Percentiles rank a stretch among this genome's conserved stretches.
These are phyloP conservation scores for Penstemon barbatus DNA, from an alignment of 257 asterid genomes.

Conservation along the genomic window DNA sequence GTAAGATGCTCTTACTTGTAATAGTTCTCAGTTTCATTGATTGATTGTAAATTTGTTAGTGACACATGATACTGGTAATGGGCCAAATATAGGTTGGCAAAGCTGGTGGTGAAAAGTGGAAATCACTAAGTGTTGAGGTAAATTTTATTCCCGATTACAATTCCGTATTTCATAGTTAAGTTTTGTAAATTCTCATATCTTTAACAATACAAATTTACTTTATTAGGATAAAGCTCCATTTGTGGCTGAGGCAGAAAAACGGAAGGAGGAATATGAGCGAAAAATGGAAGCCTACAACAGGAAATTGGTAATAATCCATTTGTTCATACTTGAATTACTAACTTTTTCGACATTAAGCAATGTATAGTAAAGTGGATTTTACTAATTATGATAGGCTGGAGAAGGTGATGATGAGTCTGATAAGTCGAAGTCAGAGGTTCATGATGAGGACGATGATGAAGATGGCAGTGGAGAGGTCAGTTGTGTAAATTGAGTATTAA, in stretches of 20 bases:
- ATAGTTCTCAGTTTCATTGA: neutral
- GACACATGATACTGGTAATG: neutral
- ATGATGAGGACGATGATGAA: slow-evolving; percentile 53
- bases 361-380: neutral
- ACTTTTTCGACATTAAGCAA: too few relatives aligned
- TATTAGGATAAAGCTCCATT: slow-evolving; percentile 66
- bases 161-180: too few relatives aligned
- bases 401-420: slow-evolving; percentile 64
- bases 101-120: slow-evolving; percentile 74
- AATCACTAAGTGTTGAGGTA: slow-evolving; percentile 56
- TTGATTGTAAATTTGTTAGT: neutral
- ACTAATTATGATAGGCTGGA: slow-evolving; percentile 35
- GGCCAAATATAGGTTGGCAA: slow-evolving; percentile 55
- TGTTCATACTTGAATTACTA: neutral
- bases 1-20: slow-evolving; percentile 34
- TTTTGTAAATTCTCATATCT: neutral
- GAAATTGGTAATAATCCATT: slow-evolving; percentile 52
- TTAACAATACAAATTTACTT: neutral
- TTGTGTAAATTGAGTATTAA: neutral
- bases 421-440: slow-evolving; percentile 72
- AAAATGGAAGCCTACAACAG: slow-evolving; percentile 67
- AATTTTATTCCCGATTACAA: neutral
- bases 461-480: slow-evolving; percentile 63
- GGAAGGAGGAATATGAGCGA: slow-evolving; percentile 61
- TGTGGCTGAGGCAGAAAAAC: slow-evolving; percentile 48